A percentile compares a stretch with the other conserved stretches of the same genome.
Evolutionary conservation across 2,329 filamentous ascomycete genomes (phyloP).

Genomic region (Capronia epimyces): DNA sequence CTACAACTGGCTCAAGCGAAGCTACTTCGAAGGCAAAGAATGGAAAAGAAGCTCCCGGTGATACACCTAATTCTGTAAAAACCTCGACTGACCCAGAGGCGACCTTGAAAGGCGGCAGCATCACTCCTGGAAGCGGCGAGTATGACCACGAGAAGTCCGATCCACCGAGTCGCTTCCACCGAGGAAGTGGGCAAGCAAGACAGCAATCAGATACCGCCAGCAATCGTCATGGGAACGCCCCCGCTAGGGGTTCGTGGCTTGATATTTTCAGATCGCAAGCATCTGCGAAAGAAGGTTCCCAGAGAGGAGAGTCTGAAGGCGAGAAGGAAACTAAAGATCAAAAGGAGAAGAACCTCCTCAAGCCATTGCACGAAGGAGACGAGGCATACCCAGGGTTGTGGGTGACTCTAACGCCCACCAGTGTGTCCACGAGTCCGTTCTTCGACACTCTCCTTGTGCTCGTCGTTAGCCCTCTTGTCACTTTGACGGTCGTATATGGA

Average conservation of each 20-base stretch:
- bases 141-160: slow-evolving; percentile 46
- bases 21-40: slow-evolving; percentile 15
- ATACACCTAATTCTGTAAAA: slow-evolving; percentile 25
- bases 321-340: slow-evolving; percentile 25
- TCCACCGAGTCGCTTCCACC: slow-evolving; percentile 11
- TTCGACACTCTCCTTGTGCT: slow-evolving; percentile 94
- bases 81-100: slow-evolving; percentile 28
- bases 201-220: not conserved
- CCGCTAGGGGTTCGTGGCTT: slow-evolving; percentile 18
- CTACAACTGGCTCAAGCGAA: slow-evolving; percentile 13
- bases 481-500: slow-evolving; percentile 86
- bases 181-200: slow-evolving; percentile 8
- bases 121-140: slow-evolving; percentile 67
- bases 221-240: slow-evolving; percentile 1
- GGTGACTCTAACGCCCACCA: slow-evolving; percentile 93
- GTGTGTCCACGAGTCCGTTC: slow-evolving; percentile 81
- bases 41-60: slow-evolving; percentile 22
- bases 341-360: slow-evolving; percentile 27
- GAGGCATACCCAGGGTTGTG: slow-evolving; percentile 71
- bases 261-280: slow-evolving; percentile 18
- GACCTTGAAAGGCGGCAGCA: slow-evolving; percentile 58
- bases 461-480: slow-evolving; percentile 90
- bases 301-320: slow-evolving; percentile 20
- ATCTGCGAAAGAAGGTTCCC: slow-evolving; percentile 7
- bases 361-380: slow-evolving; percentile 30